These are phyloP conservation scores for Porcisia hertigi DNA, from an alignment of 208 protist genomes.

Conservation along the genomic window DNA sequence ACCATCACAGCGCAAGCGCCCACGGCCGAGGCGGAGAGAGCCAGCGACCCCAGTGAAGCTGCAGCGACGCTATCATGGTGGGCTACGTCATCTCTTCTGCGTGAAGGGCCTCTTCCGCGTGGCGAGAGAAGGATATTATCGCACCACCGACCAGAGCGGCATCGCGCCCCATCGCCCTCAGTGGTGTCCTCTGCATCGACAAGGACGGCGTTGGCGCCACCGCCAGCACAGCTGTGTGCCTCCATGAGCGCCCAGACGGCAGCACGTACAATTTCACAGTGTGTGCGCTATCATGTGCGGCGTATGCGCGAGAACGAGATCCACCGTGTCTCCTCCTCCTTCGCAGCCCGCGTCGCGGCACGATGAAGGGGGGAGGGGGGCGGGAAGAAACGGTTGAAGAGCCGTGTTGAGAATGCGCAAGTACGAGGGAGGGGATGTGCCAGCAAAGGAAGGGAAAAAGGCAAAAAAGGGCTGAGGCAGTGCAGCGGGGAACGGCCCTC, in stretches of 20 bases:
- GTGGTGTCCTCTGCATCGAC: neutral
- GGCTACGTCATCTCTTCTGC: conserved; percentile 25
- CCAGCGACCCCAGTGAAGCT: neutral
- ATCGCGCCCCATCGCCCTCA: neutral
- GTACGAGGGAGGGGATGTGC: too few species aligned
- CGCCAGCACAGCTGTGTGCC: conserved; percentile 17
- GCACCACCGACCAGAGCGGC: neutral
- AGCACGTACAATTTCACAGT: conserved; percentile 4
- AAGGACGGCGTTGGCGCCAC: neutral
- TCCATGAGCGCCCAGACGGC: conserved; percentile 14
- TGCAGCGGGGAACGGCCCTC: too few species aligned
- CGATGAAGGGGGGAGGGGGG: neutral
- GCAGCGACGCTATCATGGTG: conserved; percentile 15
- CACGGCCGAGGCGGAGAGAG: neutral
- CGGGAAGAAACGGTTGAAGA: too few species aligned
- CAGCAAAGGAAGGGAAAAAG: too few species aligned
- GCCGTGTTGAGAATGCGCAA: too few species aligned
- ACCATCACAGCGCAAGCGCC: neutral
- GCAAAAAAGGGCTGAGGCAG: too few species aligned
- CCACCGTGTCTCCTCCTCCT: neutral
- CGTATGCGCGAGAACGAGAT: conserved; percentile 5
- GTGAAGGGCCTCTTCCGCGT: neutral
- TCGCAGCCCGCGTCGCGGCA: conserved; percentile 12
- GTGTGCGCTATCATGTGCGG: conserved; percentile 17
- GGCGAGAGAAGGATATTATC: neutral